phyloP scores from a whole-genome alignment of 768 basidiomycete genomes.

The Tulasnella sp. region DNA sequence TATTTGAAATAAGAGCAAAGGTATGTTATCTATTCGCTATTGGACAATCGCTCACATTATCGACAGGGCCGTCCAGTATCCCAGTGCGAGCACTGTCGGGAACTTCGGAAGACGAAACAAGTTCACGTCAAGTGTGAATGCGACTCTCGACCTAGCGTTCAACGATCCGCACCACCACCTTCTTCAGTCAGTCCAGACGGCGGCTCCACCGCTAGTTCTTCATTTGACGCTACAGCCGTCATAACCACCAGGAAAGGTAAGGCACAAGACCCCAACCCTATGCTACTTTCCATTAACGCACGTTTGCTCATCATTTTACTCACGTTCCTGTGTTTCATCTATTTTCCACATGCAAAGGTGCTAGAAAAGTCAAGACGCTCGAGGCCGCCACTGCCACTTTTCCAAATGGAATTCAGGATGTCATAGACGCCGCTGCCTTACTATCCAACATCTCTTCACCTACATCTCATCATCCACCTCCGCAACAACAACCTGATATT shows the following conservation, averaged over 20 bases:
- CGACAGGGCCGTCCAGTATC: conserved; percentile 77
- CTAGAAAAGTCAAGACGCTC: conserved; percentile 4
- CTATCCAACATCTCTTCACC: neutral
- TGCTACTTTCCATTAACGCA: neutral
- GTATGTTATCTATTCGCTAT: too few relatives aligned
- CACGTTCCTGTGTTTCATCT: neutral
- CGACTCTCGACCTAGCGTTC: conserved; percentile 21
- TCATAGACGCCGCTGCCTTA: neutral
- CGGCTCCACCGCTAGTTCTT: neutral
- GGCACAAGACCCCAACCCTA: neutral
- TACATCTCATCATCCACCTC: too few relatives aligned
- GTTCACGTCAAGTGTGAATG: conserved; percentile 78
- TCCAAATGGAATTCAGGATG: conserved; percentile 1
- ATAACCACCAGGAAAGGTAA: conserved; percentile 1
- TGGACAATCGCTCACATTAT: too few relatives aligned
- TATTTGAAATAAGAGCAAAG: too few relatives aligned
- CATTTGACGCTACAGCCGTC: neutral
- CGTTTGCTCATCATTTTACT: neutral
- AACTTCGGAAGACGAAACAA: conserved; percentile 64
- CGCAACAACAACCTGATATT: too few relatives aligned
- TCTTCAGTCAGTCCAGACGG: too few relatives aligned
- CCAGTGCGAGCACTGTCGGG: conserved; percentile 75
- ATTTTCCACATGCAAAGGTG: neutral
- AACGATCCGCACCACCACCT: too few relatives aligned
- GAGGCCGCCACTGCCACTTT: neutral